Evolutionary conservation across 192 early-diverging fungal genomes (phyloP), one percentile per base, ranked within the genome.

Genomic region (Obelidium mucronatum): DNA sequence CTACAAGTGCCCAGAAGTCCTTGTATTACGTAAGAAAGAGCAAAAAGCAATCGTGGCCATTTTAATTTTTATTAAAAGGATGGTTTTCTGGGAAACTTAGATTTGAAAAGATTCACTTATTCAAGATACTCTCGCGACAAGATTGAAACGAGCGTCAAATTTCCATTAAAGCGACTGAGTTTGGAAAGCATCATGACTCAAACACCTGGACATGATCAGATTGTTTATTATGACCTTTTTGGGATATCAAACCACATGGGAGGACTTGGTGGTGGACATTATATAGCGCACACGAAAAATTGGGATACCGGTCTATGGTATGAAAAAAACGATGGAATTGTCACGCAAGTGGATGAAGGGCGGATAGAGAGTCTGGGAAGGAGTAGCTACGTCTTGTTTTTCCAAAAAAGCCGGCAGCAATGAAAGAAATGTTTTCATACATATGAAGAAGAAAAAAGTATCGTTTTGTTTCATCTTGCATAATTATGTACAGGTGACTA

Each of bases 201-300:
- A 24, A 24, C 34, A 34, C 54, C 34, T 44, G 81, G 40, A 22
- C 68, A 68, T 26, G 85, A 71, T 42, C 13, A 72, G 19, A 75
- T 74, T 22, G 67, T 78, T 5, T 62, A 51, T 42, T 89, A 89
- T 72, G 86, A 88, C 64, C 80, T 89, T 33, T 84, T 81, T 70
- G 86, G 68, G 15, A 71, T 87, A 3, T 84, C 78, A 26, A 82
- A 78, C 67, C 87, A 89, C 68, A 71, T 82, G 42, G 87, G 87
- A 31, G 80, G 78, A 4, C 55, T 86, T 1, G 82, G 79, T 30
- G 83, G 86, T 19, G 87, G 87, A 2, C 87, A 89, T 64, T 89
- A 89, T 70, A 78, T 84, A 44, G 86, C 87, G 11, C 66, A 79
- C 53, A 30, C 48, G 54, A 61, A 64, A 55, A 81, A 79, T 63